phyloP scores from a whole-genome alignment of 129 eudicot genomes.

The Lactuca sativa region DNA sequence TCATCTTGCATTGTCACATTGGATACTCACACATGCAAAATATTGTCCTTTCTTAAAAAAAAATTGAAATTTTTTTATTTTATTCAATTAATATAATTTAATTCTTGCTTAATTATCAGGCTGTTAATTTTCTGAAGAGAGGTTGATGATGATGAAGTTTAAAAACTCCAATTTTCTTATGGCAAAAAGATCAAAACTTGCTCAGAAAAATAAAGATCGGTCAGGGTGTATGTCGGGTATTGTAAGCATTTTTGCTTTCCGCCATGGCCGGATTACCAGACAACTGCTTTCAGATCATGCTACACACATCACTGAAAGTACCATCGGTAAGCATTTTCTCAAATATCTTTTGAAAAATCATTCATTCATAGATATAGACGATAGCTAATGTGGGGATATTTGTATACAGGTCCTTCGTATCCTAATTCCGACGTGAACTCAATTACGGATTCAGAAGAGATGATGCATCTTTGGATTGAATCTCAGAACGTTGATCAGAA shows the following conservation, averaged over 20 bases:
- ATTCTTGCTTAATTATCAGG: conserved; percentile 27
- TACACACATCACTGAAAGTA: conserved; percentile 25
- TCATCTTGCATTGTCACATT: background rate
- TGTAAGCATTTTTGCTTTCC: conserved; percentile 68
- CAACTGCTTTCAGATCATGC: conserved; percentile 54
- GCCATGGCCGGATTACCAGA: conserved; percentile 62
- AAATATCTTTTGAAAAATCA: too few relatives aligned
- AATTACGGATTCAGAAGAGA: conserved; percentile 22
- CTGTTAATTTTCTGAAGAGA: conserved; percentile 13
- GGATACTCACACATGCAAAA: background rate
- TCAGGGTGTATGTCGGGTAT: conserved; percentile 85
- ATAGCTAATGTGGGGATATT: background rate
- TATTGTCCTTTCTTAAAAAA: background rate
- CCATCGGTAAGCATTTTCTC: conserved; percentile 16
- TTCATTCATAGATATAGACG: too few relatives aligned
- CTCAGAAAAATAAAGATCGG: conserved; percentile 48
- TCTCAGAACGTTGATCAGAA: conserved; percentile 39
- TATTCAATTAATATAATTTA: background rate
- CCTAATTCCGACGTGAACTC: conserved; percentile 35
- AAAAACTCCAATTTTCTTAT: conserved; percentile 30
- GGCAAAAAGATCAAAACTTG: conserved; percentile 62
- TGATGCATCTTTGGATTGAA: conserved; percentile 7
- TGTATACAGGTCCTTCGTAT: conserved; percentile 26
- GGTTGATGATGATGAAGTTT: conserved; percentile 22
- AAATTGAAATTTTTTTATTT: background rate